Conservation (phyloP, 2,329 filamentous ascomycete genomes). For the Lasiodiplodia sp. region DNA sequence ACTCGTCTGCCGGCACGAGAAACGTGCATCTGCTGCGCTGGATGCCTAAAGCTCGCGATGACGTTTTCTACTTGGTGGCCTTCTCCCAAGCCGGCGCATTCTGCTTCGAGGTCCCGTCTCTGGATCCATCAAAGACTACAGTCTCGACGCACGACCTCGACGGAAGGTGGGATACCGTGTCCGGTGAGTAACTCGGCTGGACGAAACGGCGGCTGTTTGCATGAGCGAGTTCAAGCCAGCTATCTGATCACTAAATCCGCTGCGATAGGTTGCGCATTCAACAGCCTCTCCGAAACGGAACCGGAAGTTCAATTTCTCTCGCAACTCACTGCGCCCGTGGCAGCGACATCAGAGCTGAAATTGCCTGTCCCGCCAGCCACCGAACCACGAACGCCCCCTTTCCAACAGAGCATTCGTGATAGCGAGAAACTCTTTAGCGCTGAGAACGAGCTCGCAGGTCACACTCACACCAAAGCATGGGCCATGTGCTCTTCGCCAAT, state of each 20-base stretch:
- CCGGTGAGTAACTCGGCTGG: constrained; percentile 37
- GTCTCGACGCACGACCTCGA: constrained; percentile 45
- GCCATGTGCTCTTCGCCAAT: constrained; percentile 58
- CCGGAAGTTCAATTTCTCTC: constrained; percentile 47
- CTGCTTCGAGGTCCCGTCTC: constrained; percentile 37
- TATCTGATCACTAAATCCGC: constrained; percentile 15
- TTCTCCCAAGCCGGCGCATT: constrained; percentile 42
- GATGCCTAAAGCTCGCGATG: constrained; percentile 6
- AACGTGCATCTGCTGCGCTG: constrained; percentile 20
- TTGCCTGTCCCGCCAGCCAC: constrained; percentile 34
- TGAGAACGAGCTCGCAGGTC: constrained; percentile 57
- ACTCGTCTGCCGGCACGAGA: constrained; percentile 6
- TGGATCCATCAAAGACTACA: constrained; percentile 37
- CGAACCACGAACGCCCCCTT: constrained; percentile 38
- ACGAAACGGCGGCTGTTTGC: not conserved
- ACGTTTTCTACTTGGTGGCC: constrained; percentile 39
- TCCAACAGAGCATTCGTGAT: constrained; percentile 50
- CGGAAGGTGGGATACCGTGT: constrained; percentile 51
- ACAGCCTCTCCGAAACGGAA: constrained; percentile 29
- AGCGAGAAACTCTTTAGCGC: constrained; percentile 54
- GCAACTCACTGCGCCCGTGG: constrained; percentile 44
- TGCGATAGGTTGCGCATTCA: constrained; percentile 41
- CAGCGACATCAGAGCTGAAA: constrained; percentile 41
- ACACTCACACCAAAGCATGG: constrained; percentile 60
- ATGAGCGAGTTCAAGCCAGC: not conserved